Evolutionary conservation across 78 protist genomes (phyloP).

Genomic region (Dictyostelium brefeldianum): DNA sequence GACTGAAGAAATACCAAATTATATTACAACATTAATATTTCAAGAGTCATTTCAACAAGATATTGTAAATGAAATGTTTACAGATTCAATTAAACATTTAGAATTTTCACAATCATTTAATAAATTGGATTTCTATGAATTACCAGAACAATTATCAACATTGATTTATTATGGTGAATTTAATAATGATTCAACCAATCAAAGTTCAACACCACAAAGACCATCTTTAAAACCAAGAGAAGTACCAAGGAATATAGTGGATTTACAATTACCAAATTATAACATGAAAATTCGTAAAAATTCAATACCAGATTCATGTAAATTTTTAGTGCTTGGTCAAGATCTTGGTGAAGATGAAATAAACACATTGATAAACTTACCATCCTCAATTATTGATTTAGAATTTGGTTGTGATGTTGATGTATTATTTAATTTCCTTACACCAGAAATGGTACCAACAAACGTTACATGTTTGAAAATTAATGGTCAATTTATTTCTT

Average conservation of each 20-base stretch:
- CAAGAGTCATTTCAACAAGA: not conserved
- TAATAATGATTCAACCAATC: not conserved
- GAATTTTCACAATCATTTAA: not conserved
- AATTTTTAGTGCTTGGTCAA: not conserved
- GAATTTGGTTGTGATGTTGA: conserved; percentile 6
- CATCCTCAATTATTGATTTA: not conserved
- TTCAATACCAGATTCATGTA: not conserved
- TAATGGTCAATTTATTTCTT: not conserved
- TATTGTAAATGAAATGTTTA: not conserved
- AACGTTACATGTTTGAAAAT: not conserved
- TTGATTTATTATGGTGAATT: conserved; percentile 4
- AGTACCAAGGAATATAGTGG: not conserved
- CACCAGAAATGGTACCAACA: not conserved
- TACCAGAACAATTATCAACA: conserved; percentile 24
- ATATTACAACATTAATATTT: conserved; percentile 4
- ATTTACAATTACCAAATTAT: conserved; percentile 8
- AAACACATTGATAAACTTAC: not conserved
- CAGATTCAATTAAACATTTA: not conserved
- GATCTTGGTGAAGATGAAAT: not conserved
- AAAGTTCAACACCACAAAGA: too few relatives aligned
- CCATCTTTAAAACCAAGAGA: conserved; percentile 10
- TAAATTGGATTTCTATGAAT: conserved; percentile 6
- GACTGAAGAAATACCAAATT: conserved; percentile 7
- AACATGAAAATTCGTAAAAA: not conserved
- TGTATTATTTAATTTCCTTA: not conserved